Conservation (phyloP, 2,329 filamentous ascomycete genomes). For the Diplodia corticola region DNA sequence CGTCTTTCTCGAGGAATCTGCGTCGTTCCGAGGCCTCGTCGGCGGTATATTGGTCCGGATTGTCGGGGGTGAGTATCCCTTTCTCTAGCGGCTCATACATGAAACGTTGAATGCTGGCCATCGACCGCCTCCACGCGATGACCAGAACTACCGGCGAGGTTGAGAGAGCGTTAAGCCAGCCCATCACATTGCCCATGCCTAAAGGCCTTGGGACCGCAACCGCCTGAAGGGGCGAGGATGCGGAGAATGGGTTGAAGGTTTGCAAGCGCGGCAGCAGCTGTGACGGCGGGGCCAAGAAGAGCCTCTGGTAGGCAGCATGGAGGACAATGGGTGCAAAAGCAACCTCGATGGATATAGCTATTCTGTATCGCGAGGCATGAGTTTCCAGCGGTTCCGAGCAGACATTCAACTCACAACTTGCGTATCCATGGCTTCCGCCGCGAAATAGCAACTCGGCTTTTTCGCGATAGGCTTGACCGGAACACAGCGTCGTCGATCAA, state of each 20-base stretch:
- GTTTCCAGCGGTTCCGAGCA: neutral
- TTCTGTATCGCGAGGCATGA: neutral
- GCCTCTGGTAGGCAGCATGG: conserved; percentile 19
- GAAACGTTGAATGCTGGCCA: conserved; percentile 17
- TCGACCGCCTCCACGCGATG: conserved; percentile 14
- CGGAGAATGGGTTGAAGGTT: conserved; percentile 16
- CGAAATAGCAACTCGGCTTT: neutral
- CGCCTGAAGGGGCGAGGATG: conserved; percentile 1
- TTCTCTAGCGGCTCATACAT: conserved; percentile 23
- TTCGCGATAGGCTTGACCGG: neutral
- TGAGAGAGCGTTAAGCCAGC: conserved; percentile 13
- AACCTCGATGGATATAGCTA: conserved; percentile 10
- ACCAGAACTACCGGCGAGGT: conserved; percentile 11
- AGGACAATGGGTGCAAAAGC: conserved; percentile 20
- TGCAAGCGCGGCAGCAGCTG: neutral
- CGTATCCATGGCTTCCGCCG: conserved; percentile 14
- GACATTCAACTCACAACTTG: neutral
- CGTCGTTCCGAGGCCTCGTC: conserved; percentile 35
- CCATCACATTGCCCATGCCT: conserved; percentile 33
- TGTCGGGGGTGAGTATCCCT: conserved; percentile 17
- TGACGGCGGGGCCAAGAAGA: conserved; percentile 9
- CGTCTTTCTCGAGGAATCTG: conserved; percentile 27
- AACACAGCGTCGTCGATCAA: conserved; percentile 2
- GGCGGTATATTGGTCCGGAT: conserved; percentile 25
- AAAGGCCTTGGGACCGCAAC: conserved; percentile 19